These are phyloP conservation scores for Gilbertella persicaria DNA, from an alignment of 371 early-diverging fungal genomes.

Conservation along the genomic window DNA sequence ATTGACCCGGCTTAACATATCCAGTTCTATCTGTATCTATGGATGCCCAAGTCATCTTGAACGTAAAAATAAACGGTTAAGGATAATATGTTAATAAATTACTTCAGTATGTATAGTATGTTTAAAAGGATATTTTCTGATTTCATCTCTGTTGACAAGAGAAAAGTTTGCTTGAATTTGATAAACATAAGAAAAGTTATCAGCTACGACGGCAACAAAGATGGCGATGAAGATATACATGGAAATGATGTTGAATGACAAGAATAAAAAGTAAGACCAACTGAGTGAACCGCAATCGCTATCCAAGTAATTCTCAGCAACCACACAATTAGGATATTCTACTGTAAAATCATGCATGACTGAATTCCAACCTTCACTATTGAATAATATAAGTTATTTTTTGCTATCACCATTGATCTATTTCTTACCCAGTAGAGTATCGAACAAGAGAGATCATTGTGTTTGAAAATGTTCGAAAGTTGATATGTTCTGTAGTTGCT, in stretches of 20 bases:
- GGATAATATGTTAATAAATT: constrained; percentile 8
- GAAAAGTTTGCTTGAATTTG: constrained; percentile 65
- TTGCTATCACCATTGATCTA: background rate
- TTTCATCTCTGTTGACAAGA: constrained; percentile 66
- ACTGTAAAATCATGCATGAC: constrained; percentile 72
- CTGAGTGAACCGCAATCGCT: constrained; percentile 69
- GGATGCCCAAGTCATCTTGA: constrained; percentile 62
- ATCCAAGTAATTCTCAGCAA: constrained; percentile 52
- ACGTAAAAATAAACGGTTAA: constrained; percentile 35
- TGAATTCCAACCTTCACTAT: constrained; percentile 74
- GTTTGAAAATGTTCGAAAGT: constrained; percentile 60
- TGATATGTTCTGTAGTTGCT: constrained; percentile 56
- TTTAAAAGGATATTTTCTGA: constrained; percentile 60
- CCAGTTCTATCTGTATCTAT: constrained; percentile 59
- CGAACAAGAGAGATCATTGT: constrained; percentile 67
- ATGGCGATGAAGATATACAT: constrained; percentile 78
- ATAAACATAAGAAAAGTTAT: constrained; percentile 73
- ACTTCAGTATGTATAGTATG: constrained; percentile 1
- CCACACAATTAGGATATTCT: constrained; percentile 62
- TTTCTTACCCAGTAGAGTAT: constrained; percentile 65
- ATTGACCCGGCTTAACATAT: constrained; percentile 50
- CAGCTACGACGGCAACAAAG: constrained; percentile 72
- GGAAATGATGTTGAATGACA: constrained; percentile 71
- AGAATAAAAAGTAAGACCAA: constrained; percentile 66
- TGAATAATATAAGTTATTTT: background rate